Evolutionary conservation across 495 filamentous ascomycete genomes (phyloP), one percentile per base, ranked within the genome.

Genomic region (Collariella sp.): DNA sequence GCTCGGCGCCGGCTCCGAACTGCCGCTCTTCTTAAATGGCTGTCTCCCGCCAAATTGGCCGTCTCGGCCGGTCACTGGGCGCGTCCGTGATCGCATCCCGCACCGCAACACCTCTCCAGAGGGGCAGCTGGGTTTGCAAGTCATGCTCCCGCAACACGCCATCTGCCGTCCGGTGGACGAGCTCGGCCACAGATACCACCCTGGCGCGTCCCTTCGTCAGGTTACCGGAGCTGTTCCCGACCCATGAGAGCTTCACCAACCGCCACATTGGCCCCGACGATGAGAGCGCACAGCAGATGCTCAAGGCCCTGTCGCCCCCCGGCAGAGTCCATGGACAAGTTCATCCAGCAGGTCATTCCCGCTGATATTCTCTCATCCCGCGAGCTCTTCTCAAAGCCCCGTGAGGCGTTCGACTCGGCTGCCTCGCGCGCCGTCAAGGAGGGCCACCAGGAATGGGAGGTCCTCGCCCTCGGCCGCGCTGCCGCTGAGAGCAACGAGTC

Each of bases 181-280:
- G 44, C 50, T 56, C 48, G 26, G 35, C 38, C 38, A 43, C 31
- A 10, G 51, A 31, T 20, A 41, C 46, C 7, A 29, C 52, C 46
- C 7, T n/a, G 34, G 22, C 29, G 38, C 41, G 46, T 38, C 53
- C 54, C 29, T 60, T 58, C n/a, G 12, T 54, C 23, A 50, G 48
- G 35, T 19, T 60, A 5, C 58, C 60, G 15, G 45, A 60, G 29
- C 52, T 61, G 19, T 72, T 68, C 61, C 59, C 58, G 9, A 59
- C 63, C 24, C 56, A 66, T 33, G 72, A 73, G 70, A 86, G 82
- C 22, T 98, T 98, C 66, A 77, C 86, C 46, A 76, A 84, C 23
- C 83, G 93, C n/a, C 93, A 98, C 65, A 95, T 97, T 71, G 93
- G 93, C 3, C 93, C 93, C n/a, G 83, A 85, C 42, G 76, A 84